Evolutionary conservation across 805 yeast species (phyloP).

Genomic region (Schwanniomyces vanrijiae): DNA sequence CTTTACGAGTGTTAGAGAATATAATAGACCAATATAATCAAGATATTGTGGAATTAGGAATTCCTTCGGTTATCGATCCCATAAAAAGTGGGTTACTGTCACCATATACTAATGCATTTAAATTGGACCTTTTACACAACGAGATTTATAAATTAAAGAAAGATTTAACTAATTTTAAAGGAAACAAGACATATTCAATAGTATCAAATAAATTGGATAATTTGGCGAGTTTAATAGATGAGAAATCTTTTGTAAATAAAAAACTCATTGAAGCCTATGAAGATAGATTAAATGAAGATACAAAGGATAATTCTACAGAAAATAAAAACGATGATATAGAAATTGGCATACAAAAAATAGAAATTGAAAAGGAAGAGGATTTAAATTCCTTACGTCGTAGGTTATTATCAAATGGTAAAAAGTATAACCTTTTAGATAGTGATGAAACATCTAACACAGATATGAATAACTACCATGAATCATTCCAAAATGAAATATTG

Average conservation of each 20-base stretch:
- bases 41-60: constrained; percentile 13
- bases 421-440: constrained; percentile 6
- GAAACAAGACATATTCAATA: constrained; percentile 11
- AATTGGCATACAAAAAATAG: neutral
- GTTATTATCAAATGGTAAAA: constrained; percentile 21
- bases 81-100: constrained; percentile 10
- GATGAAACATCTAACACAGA: neutral
- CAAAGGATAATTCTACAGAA: neutral
- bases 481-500: constrained; percentile 48
- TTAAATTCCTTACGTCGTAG: constrained; percentile 22
- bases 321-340: neutral
- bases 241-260: constrained; percentile 17
- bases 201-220: constrained; percentile 12
- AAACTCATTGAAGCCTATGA: constrained; percentile 11
- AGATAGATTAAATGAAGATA: neutral
- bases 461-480: constrained; percentile 39
- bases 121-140: constrained; percentile 15
- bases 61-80: neutral
- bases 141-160: constrained; percentile 12
- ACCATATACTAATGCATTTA: constrained; percentile 20
- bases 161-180: constrained; percentile 7
- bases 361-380: constrained; percentile 15
- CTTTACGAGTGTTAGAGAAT: constrained; percentile 18
- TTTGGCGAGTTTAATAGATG: constrained; percentile 19
- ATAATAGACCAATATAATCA: constrained; percentile 17